Evolutionary conservation across 345 rosid genomes (phyloP), one percentile per base, ranked within the genome.

Genomic region (Salix dunnii): DNA sequence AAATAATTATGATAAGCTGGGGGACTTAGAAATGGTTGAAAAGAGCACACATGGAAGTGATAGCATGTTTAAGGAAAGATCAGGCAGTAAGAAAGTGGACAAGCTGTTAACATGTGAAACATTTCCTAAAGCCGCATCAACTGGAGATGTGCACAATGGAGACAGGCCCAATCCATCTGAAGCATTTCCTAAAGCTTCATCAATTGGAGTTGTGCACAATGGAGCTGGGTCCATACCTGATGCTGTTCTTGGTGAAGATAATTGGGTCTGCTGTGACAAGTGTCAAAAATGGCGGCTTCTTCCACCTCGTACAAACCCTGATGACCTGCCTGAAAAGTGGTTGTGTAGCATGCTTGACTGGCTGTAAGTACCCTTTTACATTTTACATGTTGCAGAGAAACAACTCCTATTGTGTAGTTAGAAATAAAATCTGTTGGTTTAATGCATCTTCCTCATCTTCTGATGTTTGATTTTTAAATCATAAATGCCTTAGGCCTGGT

Each of bases 271-370:
- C 67, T 96, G 99, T 81, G 98, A 92, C 84, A 89, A 89, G 84
- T 96, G 99, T 82, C 88, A 82, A 81, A 87, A 82, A 77, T 94
- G 97, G 98, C 90, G 99, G 77, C 98, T 94, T 82, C 91, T 96
- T 77, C 99, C 97, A 75, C 76, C 79, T 84, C 92, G 92, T 51
- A 88, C 76, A 78, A 76, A 84, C 80, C 92, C 91, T 23, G 64
- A 88, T 28, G 85, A 85, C 77, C 88, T 96, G 82, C 96, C 99
- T 33, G 93, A 92, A 82, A 94, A 91, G 85, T 96, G 98, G 99
- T 72, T 89, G 74, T 96, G 99, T 83, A 82, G 90, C 87, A 96
- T 94, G 98, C 97, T 92, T 79, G 67, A 88, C 68, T 96, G 99
- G 98, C 92, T 96, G 99, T 96, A 89, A 96, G 99, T 94, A 76